These are phyloP conservation scores for Stachybotrys echinatus DNA, from an alignment of 2,329 filamentous ascomycete genomes.

Conservation along the genomic window DNA sequence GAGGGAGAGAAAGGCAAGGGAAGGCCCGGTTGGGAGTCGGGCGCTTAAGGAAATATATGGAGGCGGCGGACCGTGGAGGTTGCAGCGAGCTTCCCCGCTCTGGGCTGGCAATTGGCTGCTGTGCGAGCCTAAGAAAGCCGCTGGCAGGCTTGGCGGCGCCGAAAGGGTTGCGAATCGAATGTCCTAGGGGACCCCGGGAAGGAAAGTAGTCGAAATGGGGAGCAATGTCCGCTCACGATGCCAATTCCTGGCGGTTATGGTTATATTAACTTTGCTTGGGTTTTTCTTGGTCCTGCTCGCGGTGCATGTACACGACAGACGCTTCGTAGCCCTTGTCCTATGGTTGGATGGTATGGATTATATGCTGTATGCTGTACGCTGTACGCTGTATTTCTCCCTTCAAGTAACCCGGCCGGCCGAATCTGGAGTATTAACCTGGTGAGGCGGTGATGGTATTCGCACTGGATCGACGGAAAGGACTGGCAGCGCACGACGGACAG, in stretches of 20 bases:
- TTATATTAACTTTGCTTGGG: neutral
- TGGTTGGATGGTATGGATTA: too few relatives aligned
- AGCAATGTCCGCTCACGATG: neutral
- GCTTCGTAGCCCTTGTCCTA: too few relatives aligned
- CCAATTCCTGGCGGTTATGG: neutral
- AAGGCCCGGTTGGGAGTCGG: neutral
- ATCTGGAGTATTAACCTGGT: neutral
- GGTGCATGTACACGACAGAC: too few relatives aligned
- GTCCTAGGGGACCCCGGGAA: neutral
- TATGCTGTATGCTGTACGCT: too few relatives aligned
- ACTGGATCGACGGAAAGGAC: neutral
- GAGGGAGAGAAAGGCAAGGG: neutral
- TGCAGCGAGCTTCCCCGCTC: constrained; percentile 7
- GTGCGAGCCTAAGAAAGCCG: neutral
- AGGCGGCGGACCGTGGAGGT: neutral
- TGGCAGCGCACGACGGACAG: neutral
- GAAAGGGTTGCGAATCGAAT: neutral
- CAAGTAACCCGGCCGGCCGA: neutral
- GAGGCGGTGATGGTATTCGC: neutral
- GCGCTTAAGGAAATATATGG: neutral
- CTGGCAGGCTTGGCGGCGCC: constrained; percentile 4
- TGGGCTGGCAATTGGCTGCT: constrained; percentile 16
- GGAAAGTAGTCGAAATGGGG: neutral
- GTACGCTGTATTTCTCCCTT: neutral
- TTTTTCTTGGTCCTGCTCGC: too few relatives aligned